Conservation (phyloP, 2,329 filamentous ascomycete species). For the Trichophyton rubrum region DNA sequence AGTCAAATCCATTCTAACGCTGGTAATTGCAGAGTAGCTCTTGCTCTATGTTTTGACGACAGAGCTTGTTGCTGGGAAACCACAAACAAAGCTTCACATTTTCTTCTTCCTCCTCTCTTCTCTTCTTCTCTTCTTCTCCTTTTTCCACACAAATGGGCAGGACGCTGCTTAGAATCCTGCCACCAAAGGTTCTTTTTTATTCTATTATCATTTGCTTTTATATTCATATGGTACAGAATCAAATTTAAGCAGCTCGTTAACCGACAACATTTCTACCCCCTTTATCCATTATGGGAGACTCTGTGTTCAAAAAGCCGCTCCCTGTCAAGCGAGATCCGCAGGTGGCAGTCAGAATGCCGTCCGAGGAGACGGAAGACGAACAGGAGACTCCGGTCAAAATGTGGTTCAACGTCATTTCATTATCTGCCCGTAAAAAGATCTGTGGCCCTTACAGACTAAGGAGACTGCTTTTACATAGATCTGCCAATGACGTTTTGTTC, state of each 20-base stretch:
- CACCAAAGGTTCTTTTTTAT: no score
- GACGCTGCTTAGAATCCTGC: background rate
- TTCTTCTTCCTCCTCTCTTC: background rate
- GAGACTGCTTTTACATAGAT: background rate
- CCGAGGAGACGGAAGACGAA: background rate
- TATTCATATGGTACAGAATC: background rate
- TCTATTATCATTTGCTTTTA: background rate
- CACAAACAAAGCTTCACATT: background rate
- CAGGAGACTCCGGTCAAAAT: background rate
- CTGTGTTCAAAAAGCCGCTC: background rate
- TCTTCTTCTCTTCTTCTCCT: background rate
- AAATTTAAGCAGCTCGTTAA: background rate
- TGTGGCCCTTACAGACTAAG: background rate
- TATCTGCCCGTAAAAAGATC: background rate
- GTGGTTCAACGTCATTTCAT: background rate
- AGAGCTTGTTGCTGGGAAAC: background rate
- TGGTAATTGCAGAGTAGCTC: background rate
- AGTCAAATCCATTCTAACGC: background rate
- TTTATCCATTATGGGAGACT: background rate
- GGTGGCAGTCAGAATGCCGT: background rate
- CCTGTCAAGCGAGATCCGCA: background rate
- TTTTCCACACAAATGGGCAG: no score
- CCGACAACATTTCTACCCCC: background rate
- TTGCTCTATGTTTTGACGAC: background rate
- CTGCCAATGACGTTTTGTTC: background rate